Evolutionary conservation across 148 eudicot species (phyloP), one percentile per base, ranked within the genome.

Genomic region (Amaranthus cruentus): DNA sequence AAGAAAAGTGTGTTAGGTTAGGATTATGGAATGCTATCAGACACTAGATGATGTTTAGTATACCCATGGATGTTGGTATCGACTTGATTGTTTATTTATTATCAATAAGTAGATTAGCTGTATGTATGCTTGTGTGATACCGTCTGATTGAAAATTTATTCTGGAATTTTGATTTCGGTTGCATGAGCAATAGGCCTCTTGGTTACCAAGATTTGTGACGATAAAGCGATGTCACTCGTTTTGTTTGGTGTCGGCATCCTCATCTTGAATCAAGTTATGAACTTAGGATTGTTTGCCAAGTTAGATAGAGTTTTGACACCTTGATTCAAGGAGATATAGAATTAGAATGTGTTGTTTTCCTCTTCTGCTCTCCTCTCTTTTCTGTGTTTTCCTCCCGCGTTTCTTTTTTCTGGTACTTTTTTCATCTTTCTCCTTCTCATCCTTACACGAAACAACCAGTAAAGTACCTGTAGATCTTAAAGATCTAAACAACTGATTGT

Each of bases 51-150:
- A n/a, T 4, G 58, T 68, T 47, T 72, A 11, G 67, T 51, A 21
- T 28, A 60, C 66, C 2, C 53, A 21, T 62, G 78, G 66, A 69
- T 69, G 66, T 59, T 76, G 73, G 49, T 65, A 69, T 48, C 9
- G 9, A 52, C 68, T 61, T 76, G 60, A 52, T 47, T 62, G 64
- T 69, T 53, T 52, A 69, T 62, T 14, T 70, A 68, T 60, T 76
- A n/a, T 6, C 62, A 50, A 6, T 12, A 55, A 60, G 67, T 75
- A 62, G 68, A 76, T 61, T 76, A 69, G 68, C 53, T 2, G 54
- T 52, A 53, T 2, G 11, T 46, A 53, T 2, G 11, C 21, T 54
- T 47, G 38, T 52, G 72, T 76, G 48, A 8, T 61, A 43, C 47
- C 14, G 57, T 55, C 48, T 46, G 77, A 43, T 13, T 51, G n/a